These are phyloP conservation scores for Nakataea oryzae DNA, from an alignment of 2,329 filamentous ascomycete genomes.

Conservation along the genomic window DNA sequence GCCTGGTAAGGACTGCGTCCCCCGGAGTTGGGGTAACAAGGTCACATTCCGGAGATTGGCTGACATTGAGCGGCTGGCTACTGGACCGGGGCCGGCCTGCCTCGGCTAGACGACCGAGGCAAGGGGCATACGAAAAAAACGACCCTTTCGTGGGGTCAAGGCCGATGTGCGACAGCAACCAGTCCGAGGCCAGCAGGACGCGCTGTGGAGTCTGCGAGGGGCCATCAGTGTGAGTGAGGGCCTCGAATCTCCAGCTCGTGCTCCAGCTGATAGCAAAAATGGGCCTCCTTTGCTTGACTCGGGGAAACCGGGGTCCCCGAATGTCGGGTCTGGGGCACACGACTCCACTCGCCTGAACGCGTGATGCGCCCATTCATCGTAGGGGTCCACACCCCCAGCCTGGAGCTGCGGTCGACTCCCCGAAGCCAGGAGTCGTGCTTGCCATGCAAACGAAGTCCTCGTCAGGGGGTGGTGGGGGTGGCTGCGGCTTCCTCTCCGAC, in stretches of 20 bases:
- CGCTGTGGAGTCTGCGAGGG: neutral
- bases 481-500: too few relatives aligned
- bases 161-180: neutral
- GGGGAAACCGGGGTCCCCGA: constrained; percentile 7
- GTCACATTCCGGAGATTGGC: neutral
- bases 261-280: too few relatives aligned
- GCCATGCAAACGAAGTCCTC: neutral
- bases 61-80: neutral
- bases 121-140: neutral
- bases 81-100: neutral
- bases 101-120: neutral
- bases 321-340: constrained; percentile 7
- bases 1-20: neutral
- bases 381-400: neutral
- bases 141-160: neutral
- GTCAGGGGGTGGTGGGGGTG: neutral
- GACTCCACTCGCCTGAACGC: neutral
- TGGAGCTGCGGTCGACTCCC: neutral
- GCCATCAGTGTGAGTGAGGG: neutral
- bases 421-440: neutral
- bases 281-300: too few relatives aligned
- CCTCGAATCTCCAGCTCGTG: too few relatives aligned
- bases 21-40: neutral
- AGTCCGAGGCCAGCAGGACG: neutral
- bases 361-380: neutral